Evolutionary conservation across 352 stramenopile species (phyloP).

Genomic region (Peronosclerospora sorghi): DNA sequence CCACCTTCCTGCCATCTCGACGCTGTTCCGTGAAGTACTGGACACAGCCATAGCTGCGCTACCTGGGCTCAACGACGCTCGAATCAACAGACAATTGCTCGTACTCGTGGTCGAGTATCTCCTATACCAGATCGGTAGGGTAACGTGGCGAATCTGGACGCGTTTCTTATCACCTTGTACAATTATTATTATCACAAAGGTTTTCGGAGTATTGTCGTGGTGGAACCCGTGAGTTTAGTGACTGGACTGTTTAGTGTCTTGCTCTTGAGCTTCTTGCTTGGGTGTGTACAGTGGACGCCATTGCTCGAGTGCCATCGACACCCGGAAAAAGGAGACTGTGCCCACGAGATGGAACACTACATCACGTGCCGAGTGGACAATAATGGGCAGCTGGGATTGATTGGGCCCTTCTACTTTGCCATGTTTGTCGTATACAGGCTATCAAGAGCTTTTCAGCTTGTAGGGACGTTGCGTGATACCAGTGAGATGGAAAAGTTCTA

Average conservation of each 20-base stretch:
- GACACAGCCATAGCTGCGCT: constrained; percentile 41
- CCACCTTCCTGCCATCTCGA: constrained; percentile 69
- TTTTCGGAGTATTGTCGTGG: constrained; percentile 81
- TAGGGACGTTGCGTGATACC: constrained; percentile 78
- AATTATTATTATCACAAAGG: constrained; percentile 92
- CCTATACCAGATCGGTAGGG: constrained; percentile 56
- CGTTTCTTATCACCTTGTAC: constrained; percentile 89
- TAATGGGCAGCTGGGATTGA: constrained; percentile 42
- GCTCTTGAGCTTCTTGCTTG: constrained; percentile 91
- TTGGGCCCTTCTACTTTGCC: constrained; percentile 87
- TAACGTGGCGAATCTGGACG: constrained; percentile 79
- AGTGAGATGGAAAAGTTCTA: constrained; percentile 89
- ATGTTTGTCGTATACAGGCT: constrained; percentile 92
- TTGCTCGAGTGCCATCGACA: constrained; percentile 76
- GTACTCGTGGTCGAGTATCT: constrained; percentile 12
- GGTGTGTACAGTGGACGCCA: constrained; percentile 91
- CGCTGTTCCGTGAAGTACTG: constrained; percentile 55
- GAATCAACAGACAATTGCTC: constrained; percentile 1
- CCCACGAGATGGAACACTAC: constrained; percentile 57
- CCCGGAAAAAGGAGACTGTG: constrained; percentile 70
- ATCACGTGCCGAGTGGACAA: constrained; percentile 48
- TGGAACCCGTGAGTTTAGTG: constrained; percentile 85
- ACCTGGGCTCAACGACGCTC: constrained; percentile 7
- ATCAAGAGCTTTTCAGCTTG: constrained; percentile 73
- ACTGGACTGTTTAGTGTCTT: constrained; percentile 94